Conservation (phyloP, 306 rosid species). For the Vachellia collinsii region DNA sequence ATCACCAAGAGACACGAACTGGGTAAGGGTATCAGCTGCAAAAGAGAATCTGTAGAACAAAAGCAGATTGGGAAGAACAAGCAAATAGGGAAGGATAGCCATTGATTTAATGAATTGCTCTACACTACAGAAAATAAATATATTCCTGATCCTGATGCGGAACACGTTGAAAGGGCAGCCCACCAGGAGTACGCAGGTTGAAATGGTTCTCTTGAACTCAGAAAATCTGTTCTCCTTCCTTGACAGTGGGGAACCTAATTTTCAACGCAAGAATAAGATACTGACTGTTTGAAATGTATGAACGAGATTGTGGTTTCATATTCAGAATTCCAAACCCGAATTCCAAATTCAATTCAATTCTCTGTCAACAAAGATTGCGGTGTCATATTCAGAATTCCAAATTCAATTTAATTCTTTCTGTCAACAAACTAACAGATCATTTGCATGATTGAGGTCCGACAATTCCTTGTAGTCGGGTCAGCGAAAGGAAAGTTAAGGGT, state of each 20-base stretch:
- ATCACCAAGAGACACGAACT: neutral
- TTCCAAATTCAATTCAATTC: too few relatives aligned
- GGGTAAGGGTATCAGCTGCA: neutral
- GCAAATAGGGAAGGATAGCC: neutral
- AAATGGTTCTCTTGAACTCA: neutral
- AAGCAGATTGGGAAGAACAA: neutral
- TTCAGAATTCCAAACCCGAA: neutral
- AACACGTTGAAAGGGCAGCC: neutral
- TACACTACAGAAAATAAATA: neutral
- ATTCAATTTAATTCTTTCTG: neutral
- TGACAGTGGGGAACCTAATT: neutral
- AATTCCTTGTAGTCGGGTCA: neutral
- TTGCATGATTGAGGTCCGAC: too few relatives aligned
- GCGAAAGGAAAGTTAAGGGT: neutral
- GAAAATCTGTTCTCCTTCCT: neutral
- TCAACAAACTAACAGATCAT: neutral
- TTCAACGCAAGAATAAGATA: neutral
- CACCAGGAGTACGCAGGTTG: neutral
- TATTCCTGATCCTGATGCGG: neutral
- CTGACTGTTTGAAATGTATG: neutral
- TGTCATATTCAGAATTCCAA: too few relatives aligned
- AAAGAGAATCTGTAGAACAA: neutral
- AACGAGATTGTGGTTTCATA: neutral
- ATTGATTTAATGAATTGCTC: neutral
- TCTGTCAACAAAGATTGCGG: too few relatives aligned